Evolutionary conservation across 257 asterid genomes (phyloP), one percentile per base, ranked within the genome.

Genomic region (Solanum dulcamara): DNA sequence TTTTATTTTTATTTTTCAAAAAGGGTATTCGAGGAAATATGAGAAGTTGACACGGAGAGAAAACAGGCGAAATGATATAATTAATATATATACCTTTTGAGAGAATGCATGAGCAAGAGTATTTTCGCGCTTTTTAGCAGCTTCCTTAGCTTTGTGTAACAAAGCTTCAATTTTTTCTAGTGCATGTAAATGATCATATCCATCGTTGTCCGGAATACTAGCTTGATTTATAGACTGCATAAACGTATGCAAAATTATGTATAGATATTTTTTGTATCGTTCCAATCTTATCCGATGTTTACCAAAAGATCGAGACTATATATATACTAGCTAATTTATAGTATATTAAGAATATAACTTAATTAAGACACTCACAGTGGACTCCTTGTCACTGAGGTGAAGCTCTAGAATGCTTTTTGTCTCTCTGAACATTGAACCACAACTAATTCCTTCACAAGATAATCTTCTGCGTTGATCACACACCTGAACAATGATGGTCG

Each of bases 381-480:
- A 84, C 30, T 85, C 88, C 33, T 81, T 86, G 87, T 38, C 66
- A 75, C 57, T 26, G 81, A 83, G 12, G 24, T 84, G 85, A 83
- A 77, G 70, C 72, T 53, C 90, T 4, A 37, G 18, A 32, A 6
- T 59, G 81, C 4, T 64, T 79, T 81, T 84, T 53, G 86, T 70
- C 35, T 35, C 85, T 22, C 50, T 55, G 50, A 84, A 84, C 50
- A 42, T 33, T 77, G 92, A 84, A 48, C 66, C 83, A 38, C 83
- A 57, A 82, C 35, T 77, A 77, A 77, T 83, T 57, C 92, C 90
- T 46, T 93, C 94, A 44, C 84, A 88, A 3, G 98, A 94, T 26
- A 92, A 85, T 87, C 96, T 88, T 87, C 92, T 91, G 6, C 98
- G 95, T 71, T 94, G 97, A 77, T 94, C 94, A 85, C 98, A 92